Evolutionary conservation across 2,329 filamentous ascomycete genomes (phyloP), one percentile per base, ranked within the genome.

Genomic region (Piedraia hortae): DNA sequence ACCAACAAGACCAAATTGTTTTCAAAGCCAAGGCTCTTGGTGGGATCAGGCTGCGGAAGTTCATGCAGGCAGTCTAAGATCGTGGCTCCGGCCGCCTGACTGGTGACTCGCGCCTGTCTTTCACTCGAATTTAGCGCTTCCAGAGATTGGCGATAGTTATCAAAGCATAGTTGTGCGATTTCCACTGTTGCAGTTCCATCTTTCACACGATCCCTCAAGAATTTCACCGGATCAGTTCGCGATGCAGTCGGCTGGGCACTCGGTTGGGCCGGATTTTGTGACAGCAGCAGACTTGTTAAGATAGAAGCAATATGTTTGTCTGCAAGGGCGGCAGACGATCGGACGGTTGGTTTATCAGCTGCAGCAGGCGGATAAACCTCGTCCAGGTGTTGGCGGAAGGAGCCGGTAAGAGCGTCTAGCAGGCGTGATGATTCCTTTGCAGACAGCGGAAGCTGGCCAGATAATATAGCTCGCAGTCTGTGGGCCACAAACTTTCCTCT

Each of bases 301-400:
- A 62, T 45, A 4, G 53, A 50, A 15, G 51, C 37, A 26, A 62
- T 36, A 34, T 59, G 56, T 21, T 38, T 40, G 21, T 51, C 46
- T 2, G 53, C 43, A 21, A 41, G 33, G 18, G 34, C 37, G 10
- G 43, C 39, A 4, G 47, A 49, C 3, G 48, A 48, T 5, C 35
- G 32, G 4, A 31, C 19, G 9, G 24, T 14, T 15, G 25, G 29
- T 4, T 21, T 24, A 17, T 31, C 24, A 11, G 42, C 25, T 16
- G 35, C 16, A 29, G 31, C 28, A n/a, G 39, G 35, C 10, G 54
- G 56, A 42, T 67, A 56, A 26, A 58, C 54, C 23, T 47, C 50
- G 34, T 70, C 62, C 18, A 71, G 53, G 26, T 68, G 61, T 21
- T 53, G 48, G 31, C 61, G 53, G 39, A 71, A 71, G 7, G 62